Evolutionary conservation across 768 basidiomycete genomes (phyloP), one percentile per base, ranked within the genome.

Genomic region (Suillus hirtellus): DNA sequence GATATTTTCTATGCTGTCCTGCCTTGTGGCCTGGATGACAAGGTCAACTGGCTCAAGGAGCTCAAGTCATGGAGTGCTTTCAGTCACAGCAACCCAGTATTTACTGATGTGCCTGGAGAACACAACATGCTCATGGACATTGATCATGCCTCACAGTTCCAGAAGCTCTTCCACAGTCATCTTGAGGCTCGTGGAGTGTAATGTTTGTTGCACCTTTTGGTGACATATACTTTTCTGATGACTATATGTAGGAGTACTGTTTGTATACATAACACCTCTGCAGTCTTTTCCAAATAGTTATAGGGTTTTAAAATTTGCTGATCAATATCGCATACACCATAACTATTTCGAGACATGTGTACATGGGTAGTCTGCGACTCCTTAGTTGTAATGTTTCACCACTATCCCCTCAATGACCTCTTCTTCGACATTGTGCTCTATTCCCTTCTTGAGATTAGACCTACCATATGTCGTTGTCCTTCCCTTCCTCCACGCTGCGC

Each of bases 311-410:
- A 46, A 46, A 21, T 46, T 46, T 2, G 10, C 10, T n/a, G n/a
- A 21, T 46, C n/a, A 46, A 1, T 11, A n/a, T 46, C n/a, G n/a
- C 10, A 47, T 2, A 50, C 15, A 27, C 31, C 50, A 21, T 55
- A 37, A n/a, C 8, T 15, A 21, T 14, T 37, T 38, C 34, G 35
- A 37, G n/a, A 55, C 19, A 35, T 21, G 12, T 7, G 3, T n/a
- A 54, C 15, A 24, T 24, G 50, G 15, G 17, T 8, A n/a, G 10
- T 35, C 52, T 12, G 34, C 19, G 19, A 21, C 31, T 54, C 53
- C 34, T 75, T 64, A 84, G 60, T 81, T 82, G 64, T 80, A 84
- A 63, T 84, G 82, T 66, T 78, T 79, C 19, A 84, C 80, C 1
- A 81, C 62, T 1, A 82, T 74, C 0, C 82, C 82, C 52, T 76